Evolutionary conservation across 1,284 basidiomycete genomes (phyloP).

Genomic region (Kwoniella shivajii): DNA sequence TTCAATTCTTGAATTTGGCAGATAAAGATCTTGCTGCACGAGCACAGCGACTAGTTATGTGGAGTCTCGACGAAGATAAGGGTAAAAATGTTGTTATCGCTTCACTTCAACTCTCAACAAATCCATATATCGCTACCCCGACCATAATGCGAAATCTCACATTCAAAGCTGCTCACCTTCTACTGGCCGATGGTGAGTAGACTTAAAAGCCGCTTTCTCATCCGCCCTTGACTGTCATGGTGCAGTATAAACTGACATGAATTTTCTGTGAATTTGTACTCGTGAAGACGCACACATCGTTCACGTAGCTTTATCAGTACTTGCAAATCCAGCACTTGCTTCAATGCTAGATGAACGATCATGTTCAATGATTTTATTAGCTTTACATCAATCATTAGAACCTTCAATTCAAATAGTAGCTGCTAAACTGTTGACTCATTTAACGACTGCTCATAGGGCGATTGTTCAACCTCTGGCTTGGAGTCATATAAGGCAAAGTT

Average conservation of each 20-base stretch:
- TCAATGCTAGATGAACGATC: conserved; percentile 36
- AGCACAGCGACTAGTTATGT: conserved; percentile 36
- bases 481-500: conserved; percentile 62
- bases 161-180: conserved; percentile 37
- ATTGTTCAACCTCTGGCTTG: conserved; percentile 64
- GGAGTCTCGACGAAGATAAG: conserved; percentile 37
- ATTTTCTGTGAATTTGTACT: neutral
- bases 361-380: conserved; percentile 43
- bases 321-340: conserved; percentile 40
- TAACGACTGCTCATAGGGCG: conserved; percentile 66
- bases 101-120: conserved; percentile 34
- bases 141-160: conserved; percentile 28
- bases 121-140: conserved; percentile 32
- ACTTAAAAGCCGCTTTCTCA: too few relatives aligned
- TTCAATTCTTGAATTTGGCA: too few relatives aligned
- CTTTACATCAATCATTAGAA: conserved; percentile 42
- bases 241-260: too few relatives aligned
- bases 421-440: conserved; percentile 41
- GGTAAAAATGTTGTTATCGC: conserved; percentile 31
- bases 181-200: conserved; percentile 38
- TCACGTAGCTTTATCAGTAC: conserved; percentile 35
- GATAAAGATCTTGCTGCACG: conserved; percentile 27
- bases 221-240: too few relatives aligned
- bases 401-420: conserved; percentile 44
- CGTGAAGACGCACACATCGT: conserved; percentile 42